Percentiles rank a stretch among this genome's conserved stretches.
These are phyloP conservation scores for Cruciata laevipes DNA, from an alignment of 257 asterid genomes.

Conservation along the genomic window DNA sequence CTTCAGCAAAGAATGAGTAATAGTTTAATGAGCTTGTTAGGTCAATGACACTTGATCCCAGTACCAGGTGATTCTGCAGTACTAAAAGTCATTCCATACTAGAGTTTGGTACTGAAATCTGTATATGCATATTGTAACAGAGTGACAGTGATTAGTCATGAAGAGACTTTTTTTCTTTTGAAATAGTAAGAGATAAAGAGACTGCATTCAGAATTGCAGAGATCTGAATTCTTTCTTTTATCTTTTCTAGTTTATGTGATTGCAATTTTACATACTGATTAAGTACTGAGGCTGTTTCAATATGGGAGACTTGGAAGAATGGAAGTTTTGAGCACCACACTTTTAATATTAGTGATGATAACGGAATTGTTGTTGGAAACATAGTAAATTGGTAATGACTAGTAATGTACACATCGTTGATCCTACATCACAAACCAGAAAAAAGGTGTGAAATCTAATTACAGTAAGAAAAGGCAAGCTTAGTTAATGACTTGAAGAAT, in stretches of 20 bases:
- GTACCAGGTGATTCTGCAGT: background rate
- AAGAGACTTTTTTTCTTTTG: background rate
- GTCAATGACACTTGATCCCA: background rate
- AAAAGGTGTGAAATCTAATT: conserved; percentile 10
- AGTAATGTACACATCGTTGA: conserved; percentile 11
- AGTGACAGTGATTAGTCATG: background rate
- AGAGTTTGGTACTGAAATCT: too few relatives aligned
- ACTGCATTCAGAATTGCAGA: background rate
- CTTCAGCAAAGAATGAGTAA: too few relatives aligned
- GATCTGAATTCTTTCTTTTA: background rate
- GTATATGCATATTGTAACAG: background rate
- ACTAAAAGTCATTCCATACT: background rate
- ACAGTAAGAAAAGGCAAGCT: conserved; percentile 6
- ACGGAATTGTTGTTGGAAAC: background rate
- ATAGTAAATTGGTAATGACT: background rate
- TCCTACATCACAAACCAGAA: conserved; percentile 3
- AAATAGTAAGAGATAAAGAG: too few relatives aligned
- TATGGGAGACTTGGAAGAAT: background rate
- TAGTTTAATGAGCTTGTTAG: too few relatives aligned
- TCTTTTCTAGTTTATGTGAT: background rate
- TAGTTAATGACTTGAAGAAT: conserved; percentile 7
- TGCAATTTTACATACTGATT: background rate
- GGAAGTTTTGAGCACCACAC: background rate
- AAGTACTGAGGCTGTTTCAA: too few relatives aligned
- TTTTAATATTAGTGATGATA: background rate